Conservation (phyloP, 495 filamentous ascomycete species). For the Cairneyella variabilis region DNA sequence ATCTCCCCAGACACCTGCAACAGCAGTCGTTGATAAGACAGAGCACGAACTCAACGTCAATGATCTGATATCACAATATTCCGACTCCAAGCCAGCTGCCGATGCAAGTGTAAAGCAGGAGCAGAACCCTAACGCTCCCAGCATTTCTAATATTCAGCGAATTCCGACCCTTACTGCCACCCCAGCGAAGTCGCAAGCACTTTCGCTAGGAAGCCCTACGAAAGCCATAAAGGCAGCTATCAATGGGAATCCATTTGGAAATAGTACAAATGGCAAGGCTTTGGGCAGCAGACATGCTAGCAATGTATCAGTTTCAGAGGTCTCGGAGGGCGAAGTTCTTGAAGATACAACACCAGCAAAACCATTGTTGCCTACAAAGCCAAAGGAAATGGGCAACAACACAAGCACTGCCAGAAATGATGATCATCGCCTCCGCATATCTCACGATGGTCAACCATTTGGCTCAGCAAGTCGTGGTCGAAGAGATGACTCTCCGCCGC, state of each 20-base stretch:
- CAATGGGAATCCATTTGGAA: slow-evolving; percentile 8
- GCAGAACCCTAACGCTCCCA: neutral
- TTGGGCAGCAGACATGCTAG: slow-evolving; percentile 2
- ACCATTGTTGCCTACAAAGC: neutral
- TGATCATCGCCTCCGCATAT: neutral
- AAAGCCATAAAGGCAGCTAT: slow-evolving; percentile 8
- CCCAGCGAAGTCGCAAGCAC: slow-evolving; percentile 19
- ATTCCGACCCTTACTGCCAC: neutral
- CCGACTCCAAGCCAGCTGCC: slow-evolving; percentile 9
- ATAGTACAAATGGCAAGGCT: neutral
- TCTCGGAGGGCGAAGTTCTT: slow-evolving; percentile 27
- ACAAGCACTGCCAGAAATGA: slow-evolving; percentile 1
- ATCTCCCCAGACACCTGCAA: slow-evolving; percentile 12
- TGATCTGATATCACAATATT: slow-evolving; percentile 22
- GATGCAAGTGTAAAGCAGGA: slow-evolving; percentile 17
- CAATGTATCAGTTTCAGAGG: slow-evolving; percentile 14
- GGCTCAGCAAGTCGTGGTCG: neutral
- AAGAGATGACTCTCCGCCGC: slow-evolving; percentile 8
- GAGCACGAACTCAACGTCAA: slow-evolving; percentile 20
- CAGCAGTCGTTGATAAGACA: slow-evolving; percentile 5
- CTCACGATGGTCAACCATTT: slow-evolving; percentile 5
- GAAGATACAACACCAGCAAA: slow-evolving; percentile 17
- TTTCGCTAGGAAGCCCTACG: slow-evolving; percentile 22
- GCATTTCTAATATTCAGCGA: neutral
- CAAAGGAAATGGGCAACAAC: slow-evolving; percentile 4